These are phyloP conservation scores for Anethum foeniculum DNA, from an alignment of 140 eudicot species.

Conservation along the genomic window DNA sequence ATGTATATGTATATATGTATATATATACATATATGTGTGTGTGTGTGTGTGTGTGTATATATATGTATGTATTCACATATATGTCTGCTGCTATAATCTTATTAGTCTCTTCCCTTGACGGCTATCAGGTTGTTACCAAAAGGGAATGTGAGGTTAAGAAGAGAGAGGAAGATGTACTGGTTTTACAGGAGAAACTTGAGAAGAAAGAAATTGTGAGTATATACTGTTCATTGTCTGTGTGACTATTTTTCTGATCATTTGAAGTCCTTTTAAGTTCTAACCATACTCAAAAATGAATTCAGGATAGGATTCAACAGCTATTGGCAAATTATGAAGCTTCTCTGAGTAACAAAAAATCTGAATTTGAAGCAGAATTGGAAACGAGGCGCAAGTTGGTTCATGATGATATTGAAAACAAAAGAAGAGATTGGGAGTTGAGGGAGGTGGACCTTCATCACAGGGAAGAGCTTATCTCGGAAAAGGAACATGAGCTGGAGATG, in stretches of 20 bases:
- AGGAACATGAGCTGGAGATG: conserved; percentile 61
- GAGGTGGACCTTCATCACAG: conserved; percentile 73
- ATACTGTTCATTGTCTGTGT: background rate
- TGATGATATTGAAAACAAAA: conserved; percentile 59
- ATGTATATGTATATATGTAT: no score
- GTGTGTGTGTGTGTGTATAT: no score
- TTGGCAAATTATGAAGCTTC: conserved; percentile 57
- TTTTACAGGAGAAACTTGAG: conserved; percentile 45
- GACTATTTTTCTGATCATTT: background rate
- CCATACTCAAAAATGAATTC: conserved; percentile 6
- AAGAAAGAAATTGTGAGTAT: conserved; percentile 69
- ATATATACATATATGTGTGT: no score
- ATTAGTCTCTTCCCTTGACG: conserved; percentile 5
- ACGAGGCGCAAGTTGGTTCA: conserved; percentile 55
- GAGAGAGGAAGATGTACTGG: conserved; percentile 56
- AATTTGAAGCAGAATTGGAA: conserved; percentile 63
- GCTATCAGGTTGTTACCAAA: conserved; percentile 45
- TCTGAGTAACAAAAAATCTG: conserved; percentile 35
- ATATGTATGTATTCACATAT: background rate
- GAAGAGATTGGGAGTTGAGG: conserved; percentile 83
- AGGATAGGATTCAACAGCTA: conserved; percentile 52
- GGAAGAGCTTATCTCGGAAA: conserved; percentile 59
- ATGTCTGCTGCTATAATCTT: background rate
- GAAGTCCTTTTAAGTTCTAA: background rate
- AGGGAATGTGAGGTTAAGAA: conserved; percentile 50